These are phyloP conservation scores for Wallacemonas sp. DNA, from an alignment of 208 protist species.

Conservation along the genomic window DNA sequence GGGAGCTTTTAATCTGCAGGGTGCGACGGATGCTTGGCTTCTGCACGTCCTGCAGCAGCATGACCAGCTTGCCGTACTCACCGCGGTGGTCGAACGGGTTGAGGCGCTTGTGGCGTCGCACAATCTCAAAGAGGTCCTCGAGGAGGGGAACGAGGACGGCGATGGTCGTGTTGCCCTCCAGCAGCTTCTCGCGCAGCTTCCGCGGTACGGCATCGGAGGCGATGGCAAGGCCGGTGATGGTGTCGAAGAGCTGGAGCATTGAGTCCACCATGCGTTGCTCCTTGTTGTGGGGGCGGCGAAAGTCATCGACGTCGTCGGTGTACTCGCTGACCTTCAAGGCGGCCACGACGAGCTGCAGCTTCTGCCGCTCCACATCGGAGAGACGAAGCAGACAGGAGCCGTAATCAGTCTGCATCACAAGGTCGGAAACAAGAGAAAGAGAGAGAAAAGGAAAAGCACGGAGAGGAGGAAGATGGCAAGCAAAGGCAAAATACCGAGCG, in stretches of 20 bases:
- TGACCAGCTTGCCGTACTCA: conserved; percentile 97
- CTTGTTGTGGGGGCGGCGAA: conserved; percentile 49
- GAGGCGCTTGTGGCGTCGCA: conserved; percentile 96
- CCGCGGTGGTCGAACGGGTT: conserved; percentile 94
- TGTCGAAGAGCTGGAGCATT: conserved; percentile 81
- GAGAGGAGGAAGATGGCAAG: background rate
- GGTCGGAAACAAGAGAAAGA: background rate
- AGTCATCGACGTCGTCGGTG: conserved; percentile 88
- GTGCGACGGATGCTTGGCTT: conserved; percentile 45
- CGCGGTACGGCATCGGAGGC: conserved; percentile 70
- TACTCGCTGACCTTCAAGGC: conserved; percentile 90
- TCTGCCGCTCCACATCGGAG: conserved; percentile 73
- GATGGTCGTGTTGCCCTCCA: conserved; percentile 38
- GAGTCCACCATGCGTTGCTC: conserved; percentile 57
- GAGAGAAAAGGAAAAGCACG: background rate
- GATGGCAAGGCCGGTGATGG: conserved; percentile 71
- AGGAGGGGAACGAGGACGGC: conserved; percentile 64
- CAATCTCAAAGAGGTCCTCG: conserved; percentile 93
- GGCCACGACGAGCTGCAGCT: conserved; percentile 84
- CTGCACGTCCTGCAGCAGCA: conserved; percentile 95
- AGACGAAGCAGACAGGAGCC: conserved; percentile 54
- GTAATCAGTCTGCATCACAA: conserved; percentile 16
- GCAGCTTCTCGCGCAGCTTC: conserved; percentile 55
- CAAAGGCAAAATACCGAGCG: too few species aligned
- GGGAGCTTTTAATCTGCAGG: conserved; percentile 46